Percentiles rank a stretch among this genome's conserved stretches.
Conservation (phyloP, 2,329 filamentous ascomycete species). For the Pezicula rhizophila region DNA sequence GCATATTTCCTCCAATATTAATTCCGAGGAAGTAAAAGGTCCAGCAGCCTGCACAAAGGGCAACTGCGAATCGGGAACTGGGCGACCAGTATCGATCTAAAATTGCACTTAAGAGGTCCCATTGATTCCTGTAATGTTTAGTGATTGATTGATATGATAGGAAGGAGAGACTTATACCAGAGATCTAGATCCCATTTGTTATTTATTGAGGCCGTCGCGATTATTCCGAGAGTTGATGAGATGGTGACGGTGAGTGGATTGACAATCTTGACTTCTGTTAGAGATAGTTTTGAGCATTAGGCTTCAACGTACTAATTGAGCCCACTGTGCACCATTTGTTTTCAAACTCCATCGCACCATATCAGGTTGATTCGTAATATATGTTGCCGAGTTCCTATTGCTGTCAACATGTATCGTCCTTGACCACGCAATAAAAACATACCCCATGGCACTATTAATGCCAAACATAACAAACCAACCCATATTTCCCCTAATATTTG, state of each 20-base stretch:
- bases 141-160: too few species aligned
- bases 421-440: neutral
- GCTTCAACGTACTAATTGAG: slow-evolving; percentile 25
- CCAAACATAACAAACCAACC: slow-evolving; percentile 27
- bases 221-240: slow-evolving; percentile 33
- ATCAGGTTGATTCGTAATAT: slow-evolving; percentile 33
- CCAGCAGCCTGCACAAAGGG: neutral
- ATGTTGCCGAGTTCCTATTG: slow-evolving; percentile 20
- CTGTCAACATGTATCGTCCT: neutral
- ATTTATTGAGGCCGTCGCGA: slow-evolving; percentile 35
- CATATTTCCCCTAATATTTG: slow-evolving; percentile 1
- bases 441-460: slow-evolving; percentile 28
- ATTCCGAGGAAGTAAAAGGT: slow-evolving; percentile 2
- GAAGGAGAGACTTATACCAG: neutral
- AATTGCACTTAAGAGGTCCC: slow-evolving; percentile 1
- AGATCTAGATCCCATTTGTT: slow-evolving; percentile 28
- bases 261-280: slow-evolving; percentile 2
- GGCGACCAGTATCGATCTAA: slow-evolving; percentile 4
- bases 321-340: slow-evolving; percentile 30
- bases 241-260: slow-evolving; percentile 34
- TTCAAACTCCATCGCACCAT: slow-evolving; percentile 32
- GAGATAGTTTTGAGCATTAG: neutral
- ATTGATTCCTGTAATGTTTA: neutral
- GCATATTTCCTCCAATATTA: slow-evolving; percentile 3
- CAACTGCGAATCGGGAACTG: neutral